Conservation (phyloP, 208 protist species). For the Crithidia sp. region DNA sequence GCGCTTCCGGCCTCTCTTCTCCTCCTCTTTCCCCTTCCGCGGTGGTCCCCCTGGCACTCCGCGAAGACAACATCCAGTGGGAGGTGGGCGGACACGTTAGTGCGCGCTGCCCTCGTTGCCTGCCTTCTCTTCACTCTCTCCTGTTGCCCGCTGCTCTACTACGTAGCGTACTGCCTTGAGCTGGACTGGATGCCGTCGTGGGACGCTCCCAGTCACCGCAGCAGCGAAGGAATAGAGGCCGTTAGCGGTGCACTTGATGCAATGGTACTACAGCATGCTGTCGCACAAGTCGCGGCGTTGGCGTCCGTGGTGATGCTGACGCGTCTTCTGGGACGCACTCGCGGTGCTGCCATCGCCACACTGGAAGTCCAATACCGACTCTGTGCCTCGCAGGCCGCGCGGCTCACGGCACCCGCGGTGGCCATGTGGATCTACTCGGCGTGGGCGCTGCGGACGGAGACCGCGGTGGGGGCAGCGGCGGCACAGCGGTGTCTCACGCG, state of each 20-base stretch:
- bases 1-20: conserved; percentile 3
- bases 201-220: not conserved
- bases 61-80: not conserved
- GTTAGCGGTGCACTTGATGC: not conserved
- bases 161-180: conserved; percentile 1
- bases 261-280: not conserved
- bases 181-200: conserved; percentile 5
- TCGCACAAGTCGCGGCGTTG: not conserved
- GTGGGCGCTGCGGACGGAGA: conserved; percentile 20
- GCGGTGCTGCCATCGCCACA: not conserved
- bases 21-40: conserved; percentile 12
- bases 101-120: not conserved
- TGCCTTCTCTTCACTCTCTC: not conserved
- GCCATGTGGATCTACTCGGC: conserved; percentile 18
- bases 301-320: conserved; percentile 2
- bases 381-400: not conserved
- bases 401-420: not conserved
- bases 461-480: conserved; percentile 12
- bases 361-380: not conserved
- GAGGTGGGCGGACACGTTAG: not conserved
- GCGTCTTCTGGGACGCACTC: not conserved
- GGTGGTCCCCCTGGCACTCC: conserved; percentile 2
- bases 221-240: too few species aligned
- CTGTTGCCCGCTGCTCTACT: not conserved
- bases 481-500: conserved; percentile 11